Evolutionary conservation across 2,329 filamentous ascomycete species (phyloP), one percentile per base, ranked within the genome.

Genomic region (Magnaporthiopsis incrustans): DNA sequence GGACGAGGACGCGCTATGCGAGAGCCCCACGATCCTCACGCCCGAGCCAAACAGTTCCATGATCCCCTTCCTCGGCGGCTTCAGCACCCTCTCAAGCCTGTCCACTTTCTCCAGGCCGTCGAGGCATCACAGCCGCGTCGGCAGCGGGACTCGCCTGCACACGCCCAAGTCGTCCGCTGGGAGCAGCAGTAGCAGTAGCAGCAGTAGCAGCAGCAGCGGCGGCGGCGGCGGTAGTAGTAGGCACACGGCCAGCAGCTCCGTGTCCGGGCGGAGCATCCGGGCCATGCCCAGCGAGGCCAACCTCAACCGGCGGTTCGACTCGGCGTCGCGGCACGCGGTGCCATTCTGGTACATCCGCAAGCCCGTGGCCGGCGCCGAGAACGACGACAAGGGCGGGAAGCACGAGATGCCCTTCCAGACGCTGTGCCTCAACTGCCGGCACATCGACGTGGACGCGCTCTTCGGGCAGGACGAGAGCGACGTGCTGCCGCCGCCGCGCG

Each of bases 231-330:
- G 33, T 32, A 32, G 8, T 30, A 56, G 61, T n/a, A 58, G 33
- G n/a, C 35, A 61, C 60, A 61, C 35, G 22, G 25, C 57, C 59
- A 53, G 25, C 61, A 62, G 44, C 61, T 57, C 56, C 11, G 56
- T 57, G 56, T 57, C 27, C 15, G 27, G 30, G 57, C 57, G 18
- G 27, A 22, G 18, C 27, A 22, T 22, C 18, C 61, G 53, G 5
- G 32, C 33, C 30, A 26, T 58, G 8, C 18, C 33, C 27, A 25
- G 27, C 14, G 61, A 59, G 3, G 33, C 59, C 22, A 63, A 63
- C 32, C 56, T 63, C 56, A 63, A 63, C 61, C 30, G 56, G 32
- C 33, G 61, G 33, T 63, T 58, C 25, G 61, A 63, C 53, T 18
- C 61, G 10, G 53, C 30, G 2, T 56, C 56, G n/a, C 15, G 27